Evolutionary conservation across 2,329 filamentous ascomycete genomes (phyloP).

Genomic region (Spiromastix sp.): DNA sequence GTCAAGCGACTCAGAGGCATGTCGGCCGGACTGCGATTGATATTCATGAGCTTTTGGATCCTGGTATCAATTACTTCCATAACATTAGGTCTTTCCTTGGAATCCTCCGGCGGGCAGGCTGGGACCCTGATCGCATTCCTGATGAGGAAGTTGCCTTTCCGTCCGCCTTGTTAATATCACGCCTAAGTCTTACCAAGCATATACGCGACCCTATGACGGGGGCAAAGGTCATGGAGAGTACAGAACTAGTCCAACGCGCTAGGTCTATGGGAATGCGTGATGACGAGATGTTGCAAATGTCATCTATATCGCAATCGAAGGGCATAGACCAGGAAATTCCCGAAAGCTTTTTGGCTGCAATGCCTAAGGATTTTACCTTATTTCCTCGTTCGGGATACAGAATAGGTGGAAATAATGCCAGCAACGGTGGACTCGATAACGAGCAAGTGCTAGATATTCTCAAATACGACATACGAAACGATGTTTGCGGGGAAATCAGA

Average conservation of each 20-base stretch:
- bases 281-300: slow-evolving; percentile 9
- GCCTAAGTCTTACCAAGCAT: slow-evolving; percentile 19
- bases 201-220: slow-evolving; percentile 20
- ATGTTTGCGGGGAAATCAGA: slow-evolving; percentile 17
- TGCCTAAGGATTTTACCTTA: slow-evolving; percentile 3
- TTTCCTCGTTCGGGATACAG: neutral
- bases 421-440: neutral
- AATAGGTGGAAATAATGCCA: neutral
- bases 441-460: slow-evolving; percentile 14
- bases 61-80: slow-evolving; percentile 21
- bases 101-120: slow-evolving; percentile 22
- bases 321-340: slow-evolving; percentile 1
- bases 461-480: slow-evolving; percentile 18
- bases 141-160: slow-evolving; percentile 20
- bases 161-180: slow-evolving; percentile 18
- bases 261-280: slow-evolving; percentile 13
- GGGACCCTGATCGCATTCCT: slow-evolving; percentile 27
- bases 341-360: slow-evolving; percentile 1
- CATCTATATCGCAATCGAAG: slow-evolving; percentile 4
- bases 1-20: slow-evolving; percentile 1
- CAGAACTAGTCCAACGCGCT: slow-evolving; percentile 17
- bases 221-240: slow-evolving; percentile 18
- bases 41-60: slow-evolving; percentile 13
- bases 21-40: slow-evolving; percentile 4
- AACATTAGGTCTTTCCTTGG: slow-evolving; percentile 24